Conservation (phyloP, 306 rosid genomes). For the Cucurbita argyrosperma region DNA sequence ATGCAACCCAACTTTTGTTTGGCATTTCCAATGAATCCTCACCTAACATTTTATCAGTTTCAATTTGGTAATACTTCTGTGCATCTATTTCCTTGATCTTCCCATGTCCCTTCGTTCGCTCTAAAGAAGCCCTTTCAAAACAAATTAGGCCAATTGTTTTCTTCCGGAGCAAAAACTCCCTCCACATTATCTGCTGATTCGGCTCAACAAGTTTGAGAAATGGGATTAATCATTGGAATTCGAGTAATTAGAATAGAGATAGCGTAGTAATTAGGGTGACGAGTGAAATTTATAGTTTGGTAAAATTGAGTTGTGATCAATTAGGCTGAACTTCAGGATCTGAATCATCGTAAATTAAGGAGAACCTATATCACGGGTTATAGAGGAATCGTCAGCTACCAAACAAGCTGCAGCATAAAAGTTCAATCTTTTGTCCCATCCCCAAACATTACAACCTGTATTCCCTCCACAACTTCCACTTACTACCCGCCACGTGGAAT, state of each 20-base stretch:
- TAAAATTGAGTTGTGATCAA: background rate
- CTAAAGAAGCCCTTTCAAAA: background rate
- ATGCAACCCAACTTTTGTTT: background rate
- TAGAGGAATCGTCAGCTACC: constrained; percentile 5
- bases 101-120: background rate
- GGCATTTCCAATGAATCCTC: no score
- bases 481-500: constrained; percentile 21
- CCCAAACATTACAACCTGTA: constrained; percentile 26
- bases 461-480: constrained; percentile 23
- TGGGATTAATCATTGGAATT: background rate
- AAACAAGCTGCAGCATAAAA: constrained; percentile 28
- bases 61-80: background rate
- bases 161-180: background rate
- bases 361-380: constrained; percentile 1
- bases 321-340: background rate
- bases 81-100: background rate
- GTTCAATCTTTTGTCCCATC: constrained; percentile 34
- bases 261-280: background rate
- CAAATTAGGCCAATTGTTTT: background rate
- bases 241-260: background rate
- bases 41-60: no score
- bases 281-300: background rate
- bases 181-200: background rate
- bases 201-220: background rate
- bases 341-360: background rate